These are phyloP conservation scores for Phoenix roebelenii DNA, from an alignment of 176 grass and related monocot species.

Conservation along the genomic window DNA sequence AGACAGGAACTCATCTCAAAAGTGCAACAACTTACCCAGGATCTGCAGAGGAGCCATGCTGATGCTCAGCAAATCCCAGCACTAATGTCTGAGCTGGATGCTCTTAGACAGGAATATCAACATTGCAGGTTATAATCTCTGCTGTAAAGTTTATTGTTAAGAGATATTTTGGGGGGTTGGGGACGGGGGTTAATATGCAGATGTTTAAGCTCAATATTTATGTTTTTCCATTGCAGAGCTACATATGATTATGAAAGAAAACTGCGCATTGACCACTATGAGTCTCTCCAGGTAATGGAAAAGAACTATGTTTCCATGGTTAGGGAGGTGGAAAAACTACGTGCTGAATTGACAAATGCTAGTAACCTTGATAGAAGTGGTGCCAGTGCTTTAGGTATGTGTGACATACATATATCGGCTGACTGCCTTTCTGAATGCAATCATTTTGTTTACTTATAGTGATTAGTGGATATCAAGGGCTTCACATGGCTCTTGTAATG, in stretches of 20 bases:
- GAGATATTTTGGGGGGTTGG: not conserved
- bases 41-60: slow-evolving; percentile 67
- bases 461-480: too few relatives aligned
- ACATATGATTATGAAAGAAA: slow-evolving; percentile 92
- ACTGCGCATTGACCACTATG: slow-evolving; percentile 58
- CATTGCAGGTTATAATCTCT: slow-evolving; percentile 44
- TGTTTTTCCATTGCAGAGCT: slow-evolving; percentile 34
- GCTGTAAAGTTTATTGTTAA: slow-evolving; percentile 5
- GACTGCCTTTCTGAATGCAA: too few relatives aligned
- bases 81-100: slow-evolving; percentile 46
- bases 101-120: slow-evolving; percentile 72
- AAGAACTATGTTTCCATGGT: slow-evolving; percentile 86
- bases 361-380: slow-evolving; percentile 40
- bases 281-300: slow-evolving; percentile 76
- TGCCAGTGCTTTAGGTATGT: slow-evolving; percentile 11
- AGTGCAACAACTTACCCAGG: slow-evolving; percentile 68
- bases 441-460: too few relatives aligned
- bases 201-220: slow-evolving; percentile 1
- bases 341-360: slow-evolving; percentile 62
- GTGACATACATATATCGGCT: too few relatives aligned
- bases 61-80: slow-evolving; percentile 66
- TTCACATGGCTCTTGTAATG: too few relatives aligned
- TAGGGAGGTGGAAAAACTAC: slow-evolving; percentile 76
- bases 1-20: slow-evolving; percentile 51
- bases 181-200: not conserved